Conservation (phyloP, 2,329 filamentous ascomycete species). For the Rhexocercosporidium sp. region DNA sequence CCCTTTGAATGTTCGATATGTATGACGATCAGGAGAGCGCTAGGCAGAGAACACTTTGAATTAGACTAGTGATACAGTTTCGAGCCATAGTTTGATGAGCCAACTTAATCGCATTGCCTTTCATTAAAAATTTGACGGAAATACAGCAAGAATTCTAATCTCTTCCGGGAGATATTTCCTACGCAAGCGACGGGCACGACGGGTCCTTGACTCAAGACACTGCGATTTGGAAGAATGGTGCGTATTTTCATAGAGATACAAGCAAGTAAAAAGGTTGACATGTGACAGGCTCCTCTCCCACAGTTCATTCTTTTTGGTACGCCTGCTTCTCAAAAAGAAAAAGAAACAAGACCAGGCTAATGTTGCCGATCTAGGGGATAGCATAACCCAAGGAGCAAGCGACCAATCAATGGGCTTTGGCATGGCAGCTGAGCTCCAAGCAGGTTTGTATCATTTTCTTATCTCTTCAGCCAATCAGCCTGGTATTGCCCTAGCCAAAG, state of each 20-base stretch:
- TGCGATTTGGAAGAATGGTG: background rate
- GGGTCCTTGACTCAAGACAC: too few species aligned
- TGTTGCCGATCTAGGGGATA: constrained; percentile 30
- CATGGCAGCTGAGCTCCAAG: constrained; percentile 34
- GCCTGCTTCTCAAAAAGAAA: background rate
- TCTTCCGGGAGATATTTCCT: too few species aligned
- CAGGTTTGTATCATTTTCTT: constrained; percentile 20
- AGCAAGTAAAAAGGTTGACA: background rate
- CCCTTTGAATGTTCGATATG: background rate
- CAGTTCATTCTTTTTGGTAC: constrained; percentile 31
- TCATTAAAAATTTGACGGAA: too few species aligned
- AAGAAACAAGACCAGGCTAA: background rate
- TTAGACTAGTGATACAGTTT: background rate
- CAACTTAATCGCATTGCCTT: too few species aligned
- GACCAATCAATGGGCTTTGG: constrained; percentile 33
- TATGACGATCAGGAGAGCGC: background rate
- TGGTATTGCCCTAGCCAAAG: background rate
- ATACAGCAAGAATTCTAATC: too few species aligned
- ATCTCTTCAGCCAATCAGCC: background rate
- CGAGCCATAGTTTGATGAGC: too few species aligned
- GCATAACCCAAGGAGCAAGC: constrained; percentile 34
- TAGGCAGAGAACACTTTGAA: background rate
- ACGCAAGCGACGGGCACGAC: too few species aligned
- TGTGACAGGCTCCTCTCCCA: constrained; percentile 19
- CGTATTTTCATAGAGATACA: background rate